A percentile compares a stretch with the other conserved stretches of the same genome.
Conservation (phyloP, 108 stramenopile genomes). For the Nitzschia putrida region DNA sequence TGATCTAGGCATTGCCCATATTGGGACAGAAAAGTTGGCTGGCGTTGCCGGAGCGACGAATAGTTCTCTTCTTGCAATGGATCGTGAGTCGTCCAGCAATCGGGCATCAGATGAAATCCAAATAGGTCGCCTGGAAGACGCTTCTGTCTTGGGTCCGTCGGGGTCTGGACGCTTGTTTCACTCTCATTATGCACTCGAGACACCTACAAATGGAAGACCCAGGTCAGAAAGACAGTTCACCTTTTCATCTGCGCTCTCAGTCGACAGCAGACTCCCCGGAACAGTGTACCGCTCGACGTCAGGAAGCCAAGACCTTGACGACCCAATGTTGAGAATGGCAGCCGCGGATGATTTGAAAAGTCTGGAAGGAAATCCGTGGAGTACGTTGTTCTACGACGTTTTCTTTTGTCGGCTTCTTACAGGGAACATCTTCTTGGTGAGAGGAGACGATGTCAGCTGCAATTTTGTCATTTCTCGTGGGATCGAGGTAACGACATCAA, state of each 20-base stretch:
- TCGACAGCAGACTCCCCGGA: conserved; percentile 21
- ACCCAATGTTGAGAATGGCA: conserved; percentile 4
- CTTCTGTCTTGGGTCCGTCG: conserved; percentile 17
- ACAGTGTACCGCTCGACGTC: conserved; percentile 16
- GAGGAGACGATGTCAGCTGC: not conserved
- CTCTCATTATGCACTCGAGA: conserved; percentile 5
- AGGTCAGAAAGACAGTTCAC: conserved; percentile 2
- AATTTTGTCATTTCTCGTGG: conserved; percentile 25
- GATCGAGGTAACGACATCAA: conserved; percentile 29
- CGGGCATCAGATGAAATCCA: not conserved
- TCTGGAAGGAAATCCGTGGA: conserved; percentile 2
- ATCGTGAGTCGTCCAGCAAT: not conserved
- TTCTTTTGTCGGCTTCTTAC: conserved; percentile 36
- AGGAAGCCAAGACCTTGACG: conserved; percentile 27
- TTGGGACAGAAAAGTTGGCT: conserved; percentile 58
- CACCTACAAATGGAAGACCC: not conserved
- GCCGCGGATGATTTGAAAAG: conserved; percentile 19
- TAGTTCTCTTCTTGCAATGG: not conserved
- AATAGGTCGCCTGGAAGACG: conserved; percentile 17
- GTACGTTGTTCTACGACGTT: conserved; percentile 58
- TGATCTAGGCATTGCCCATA: conserved; percentile 51
- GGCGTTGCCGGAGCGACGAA: conserved; percentile 19
- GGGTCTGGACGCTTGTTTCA: not conserved
- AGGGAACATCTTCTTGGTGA: conserved; percentile 26
- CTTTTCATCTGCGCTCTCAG: conserved; percentile 33